These are phyloP conservation scores for Globisporangium ultimum DNA, from an alignment of 352 stramenopile species.

Conservation along the genomic window DNA sequence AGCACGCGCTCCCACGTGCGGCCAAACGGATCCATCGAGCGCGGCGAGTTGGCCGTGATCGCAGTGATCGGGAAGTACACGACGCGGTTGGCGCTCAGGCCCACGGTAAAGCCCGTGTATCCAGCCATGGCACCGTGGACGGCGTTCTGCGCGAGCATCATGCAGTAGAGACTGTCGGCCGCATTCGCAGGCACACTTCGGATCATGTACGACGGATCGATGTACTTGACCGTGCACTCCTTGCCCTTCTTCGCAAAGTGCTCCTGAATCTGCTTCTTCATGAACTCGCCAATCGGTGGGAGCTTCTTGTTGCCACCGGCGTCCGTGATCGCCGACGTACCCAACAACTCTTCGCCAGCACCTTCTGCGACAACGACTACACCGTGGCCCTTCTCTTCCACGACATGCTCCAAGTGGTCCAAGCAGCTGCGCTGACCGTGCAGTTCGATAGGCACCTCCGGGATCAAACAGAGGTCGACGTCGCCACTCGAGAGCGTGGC, in stretches of 20 bases:
- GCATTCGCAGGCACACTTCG: slow-evolving; percentile 92
- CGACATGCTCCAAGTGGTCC: slow-evolving; percentile 86
- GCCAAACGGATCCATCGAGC: slow-evolving; percentile 83
- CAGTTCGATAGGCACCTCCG: slow-evolving; percentile 96
- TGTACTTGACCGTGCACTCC: slow-evolving; percentile 95
- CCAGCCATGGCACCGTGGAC: slow-evolving; percentile 98
- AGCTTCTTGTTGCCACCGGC: slow-evolving; percentile 95
- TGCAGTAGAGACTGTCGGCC: slow-evolving; percentile 94
- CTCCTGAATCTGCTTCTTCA: slow-evolving; percentile 93
- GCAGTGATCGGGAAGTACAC: slow-evolving; percentile 26
- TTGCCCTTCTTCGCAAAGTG: slow-evolving; percentile 92
- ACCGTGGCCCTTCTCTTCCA: slow-evolving; percentile 95
- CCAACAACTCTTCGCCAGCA: slow-evolving; percentile 88
- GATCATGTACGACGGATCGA: slow-evolving; percentile 98
- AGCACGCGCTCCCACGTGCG: slow-evolving; percentile 95
- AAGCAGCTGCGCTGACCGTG: slow-evolving; percentile 90
- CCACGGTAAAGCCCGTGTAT: slow-evolving; percentile 97
- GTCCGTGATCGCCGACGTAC: slow-evolving; percentile 89
- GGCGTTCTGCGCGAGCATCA: slow-evolving; percentile 97
- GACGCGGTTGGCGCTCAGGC: slow-evolving; percentile 96
- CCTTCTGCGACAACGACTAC: slow-evolving; percentile 98
- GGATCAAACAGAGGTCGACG: slow-evolving; percentile 97
- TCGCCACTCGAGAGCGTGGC: slow-evolving; percentile 96
- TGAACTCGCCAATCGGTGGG: slow-evolving; percentile 94
- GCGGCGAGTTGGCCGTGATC: slow-evolving; percentile 84